These are phyloP conservation scores for Neofusicoccum umdonicola DNA, from an alignment of 2,329 filamentous ascomycete genomes.

Conservation along the genomic window DNA sequence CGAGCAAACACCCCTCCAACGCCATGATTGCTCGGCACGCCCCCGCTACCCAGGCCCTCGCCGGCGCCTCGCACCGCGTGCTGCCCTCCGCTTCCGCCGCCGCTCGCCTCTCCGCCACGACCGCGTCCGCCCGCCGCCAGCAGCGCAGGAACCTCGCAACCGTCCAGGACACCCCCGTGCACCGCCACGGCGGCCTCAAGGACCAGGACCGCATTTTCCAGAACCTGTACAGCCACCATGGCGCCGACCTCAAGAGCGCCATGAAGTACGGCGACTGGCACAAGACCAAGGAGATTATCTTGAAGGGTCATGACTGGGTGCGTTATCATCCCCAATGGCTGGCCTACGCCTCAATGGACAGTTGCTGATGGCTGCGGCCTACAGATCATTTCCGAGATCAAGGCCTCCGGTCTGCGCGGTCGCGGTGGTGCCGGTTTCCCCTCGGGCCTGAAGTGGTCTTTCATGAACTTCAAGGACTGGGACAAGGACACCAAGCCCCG, in stretches of 20 bases:
- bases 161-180: constrained; percentile 57
- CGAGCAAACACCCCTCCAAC: constrained; percentile 20
- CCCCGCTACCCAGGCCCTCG: constrained; percentile 39
- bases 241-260: constrained; percentile 85
- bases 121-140: constrained; percentile 34
- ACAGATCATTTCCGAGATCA: constrained; percentile 92
- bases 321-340: constrained; percentile 23
- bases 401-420: constrained; percentile 90
- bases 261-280: constrained; percentile 99
- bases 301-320: constrained; percentile 95
- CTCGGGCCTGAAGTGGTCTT: constrained; percentile 98
- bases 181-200: constrained; percentile 78
- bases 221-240: constrained; percentile 94
- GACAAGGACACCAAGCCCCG: constrained; percentile 95
- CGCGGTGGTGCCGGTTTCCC: constrained; percentile 97
- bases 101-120: constrained; percentile 43
- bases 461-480: constrained; percentile 99
- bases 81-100: constrained; percentile 39
- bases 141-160: constrained; percentile 67
- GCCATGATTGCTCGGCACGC: constrained; percentile 44
- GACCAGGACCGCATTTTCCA: constrained; percentile 99
- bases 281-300: constrained; percentile 97
- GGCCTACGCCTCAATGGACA: neutral
- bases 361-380: constrained; percentile 23
- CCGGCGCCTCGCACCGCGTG: constrained; percentile 40